These are phyloP conservation scores for Talaromyces nanjingensis DNA, from an alignment of 495 filamentous ascomycete species.

Conservation along the genomic window DNA sequence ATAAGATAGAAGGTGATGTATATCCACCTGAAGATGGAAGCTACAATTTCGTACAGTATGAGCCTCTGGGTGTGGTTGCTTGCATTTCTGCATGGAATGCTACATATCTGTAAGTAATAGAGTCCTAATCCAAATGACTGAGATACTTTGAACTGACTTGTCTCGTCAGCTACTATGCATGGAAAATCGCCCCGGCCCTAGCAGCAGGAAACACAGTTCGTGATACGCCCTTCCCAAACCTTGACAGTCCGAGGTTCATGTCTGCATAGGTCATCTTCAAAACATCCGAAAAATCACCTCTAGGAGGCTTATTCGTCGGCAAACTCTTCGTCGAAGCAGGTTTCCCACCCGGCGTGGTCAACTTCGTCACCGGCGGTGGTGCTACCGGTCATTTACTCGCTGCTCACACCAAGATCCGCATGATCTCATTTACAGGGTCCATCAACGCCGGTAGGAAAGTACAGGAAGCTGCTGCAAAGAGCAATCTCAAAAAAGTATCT, in stretches of 20 bases:
- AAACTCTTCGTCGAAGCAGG: conserved; percentile 58
- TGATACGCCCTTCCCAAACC: conserved; percentile 7
- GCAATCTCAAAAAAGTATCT: conserved; percentile 43
- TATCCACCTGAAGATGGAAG: conserved; percentile 20
- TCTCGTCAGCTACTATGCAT: conserved; percentile 1
- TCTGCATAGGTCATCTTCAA: conserved; percentile 63
- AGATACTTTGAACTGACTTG: not conserved
- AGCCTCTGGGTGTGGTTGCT: conserved; percentile 31
- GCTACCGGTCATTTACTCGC: conserved; percentile 71
- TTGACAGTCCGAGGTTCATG: not conserved
- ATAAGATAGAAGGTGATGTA: conserved; percentile 26
- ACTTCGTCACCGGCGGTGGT: conserved; percentile 77
- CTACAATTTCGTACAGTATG: conserved; percentile 22
- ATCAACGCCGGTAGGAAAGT: conserved; percentile 20
- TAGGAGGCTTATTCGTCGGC: conserved; percentile 77
- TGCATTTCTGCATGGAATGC: conserved; percentile 33
- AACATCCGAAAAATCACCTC: conserved; percentile 85
- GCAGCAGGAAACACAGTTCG: conserved; percentile 44
- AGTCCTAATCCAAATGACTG: too few relatives aligned
- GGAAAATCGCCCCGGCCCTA: conserved; percentile 50
- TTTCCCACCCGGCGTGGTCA: conserved; percentile 80
- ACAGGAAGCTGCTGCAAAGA: conserved; percentile 25
- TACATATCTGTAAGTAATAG: conserved; percentile 16
- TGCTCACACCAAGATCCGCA: conserved; percentile 61
- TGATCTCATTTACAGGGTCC: conserved; percentile 45